Conservation (phyloP, 768 basidiomycete genomes). For the Hygrocybe coccinea region DNA sequence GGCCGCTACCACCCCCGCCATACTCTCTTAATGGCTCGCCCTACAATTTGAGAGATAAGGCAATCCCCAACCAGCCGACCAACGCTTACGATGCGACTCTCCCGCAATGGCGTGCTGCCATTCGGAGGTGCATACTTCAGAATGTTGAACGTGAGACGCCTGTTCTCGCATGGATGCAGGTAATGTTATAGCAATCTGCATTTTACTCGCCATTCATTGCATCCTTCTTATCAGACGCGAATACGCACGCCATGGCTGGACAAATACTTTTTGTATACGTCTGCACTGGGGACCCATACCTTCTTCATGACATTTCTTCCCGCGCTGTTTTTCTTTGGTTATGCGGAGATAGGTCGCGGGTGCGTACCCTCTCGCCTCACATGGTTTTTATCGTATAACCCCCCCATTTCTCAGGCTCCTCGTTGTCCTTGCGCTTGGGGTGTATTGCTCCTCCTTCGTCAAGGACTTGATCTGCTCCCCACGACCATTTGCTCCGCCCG, state of each 20-base stretch:
- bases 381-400: neutral
- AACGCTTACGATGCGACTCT: slow-evolving; percentile 64
- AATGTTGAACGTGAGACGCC: slow-evolving; percentile 55
- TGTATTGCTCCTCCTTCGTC: slow-evolving; percentile 80
- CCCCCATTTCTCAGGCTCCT: slow-evolving; percentile 45
- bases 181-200: slow-evolving; percentile 17
- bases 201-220: neutral
- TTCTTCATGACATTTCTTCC: slow-evolving; percentile 93
- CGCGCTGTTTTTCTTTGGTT: slow-evolving; percentile 84
- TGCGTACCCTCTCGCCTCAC: slow-evolving; percentile 34
- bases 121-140: slow-evolving; percentile 51
- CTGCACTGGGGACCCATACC: slow-evolving; percentile 76
- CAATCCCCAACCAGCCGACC: no score
- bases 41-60: no score
- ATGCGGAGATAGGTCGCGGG: slow-evolving; percentile 66
- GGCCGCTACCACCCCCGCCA: no score
- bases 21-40: no score
- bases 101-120: slow-evolving; percentile 58
- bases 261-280: slow-evolving; percentile 78
- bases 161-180: slow-evolving; percentile 66
- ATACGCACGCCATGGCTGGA: slow-evolving; percentile 69
- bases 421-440: slow-evolving; percentile 68
- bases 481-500: slow-evolving; percentile 85
- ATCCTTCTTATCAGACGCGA: slow-evolving; percentile 33
- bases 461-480: slow-evolving; percentile 92